These are phyloP conservation scores for Acer negundo DNA, from an alignment of 345 rosid genomes.

Conservation along the genomic window DNA sequence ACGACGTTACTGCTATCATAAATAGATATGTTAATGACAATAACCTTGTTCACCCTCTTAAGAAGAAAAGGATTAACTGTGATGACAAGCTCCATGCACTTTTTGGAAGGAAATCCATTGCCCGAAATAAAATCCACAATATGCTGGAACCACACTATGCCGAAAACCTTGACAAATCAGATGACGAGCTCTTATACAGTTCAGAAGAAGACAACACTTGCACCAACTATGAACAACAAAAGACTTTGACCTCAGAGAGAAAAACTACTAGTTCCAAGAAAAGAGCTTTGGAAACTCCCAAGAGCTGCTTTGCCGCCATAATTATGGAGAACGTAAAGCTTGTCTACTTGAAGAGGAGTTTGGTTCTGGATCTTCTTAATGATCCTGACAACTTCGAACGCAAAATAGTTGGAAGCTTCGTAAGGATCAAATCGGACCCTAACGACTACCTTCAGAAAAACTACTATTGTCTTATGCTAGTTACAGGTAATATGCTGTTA, in stretches of 20 bases:
- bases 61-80: constrained; percentile 62
- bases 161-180: constrained; percentile 57
- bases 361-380: constrained; percentile 55
- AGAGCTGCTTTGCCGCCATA: constrained; percentile 61
- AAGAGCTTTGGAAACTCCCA: constrained; percentile 37
- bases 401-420: constrained; percentile 68
- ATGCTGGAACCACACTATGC: constrained; percentile 63
- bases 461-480: constrained; percentile 67
- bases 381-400: constrained; percentile 48
- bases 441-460: constrained; percentile 67
- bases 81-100: constrained; percentile 53
- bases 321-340: constrained; percentile 67
- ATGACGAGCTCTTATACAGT: constrained; percentile 44
- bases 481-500: constrained; percentile 51
- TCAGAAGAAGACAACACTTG: constrained; percentile 44
- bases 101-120: constrained; percentile 58
- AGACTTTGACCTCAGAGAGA: constrained; percentile 27
- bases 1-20: constrained; percentile 50
- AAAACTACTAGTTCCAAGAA: constrained; percentile 24
- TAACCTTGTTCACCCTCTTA: constrained; percentile 43
- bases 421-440: constrained; percentile 75
- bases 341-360: constrained; percentile 69
- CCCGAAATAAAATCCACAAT: constrained; percentile 49
- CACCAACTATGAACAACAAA: constrained; percentile 12
- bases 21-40: constrained; percentile 45